Percentiles rank a stretch among this genome's conserved stretches.
phyloP scores from a whole-genome alignment of 2,329 filamentous ascomycete genomes.

The Paecilomyces variotii region DNA sequence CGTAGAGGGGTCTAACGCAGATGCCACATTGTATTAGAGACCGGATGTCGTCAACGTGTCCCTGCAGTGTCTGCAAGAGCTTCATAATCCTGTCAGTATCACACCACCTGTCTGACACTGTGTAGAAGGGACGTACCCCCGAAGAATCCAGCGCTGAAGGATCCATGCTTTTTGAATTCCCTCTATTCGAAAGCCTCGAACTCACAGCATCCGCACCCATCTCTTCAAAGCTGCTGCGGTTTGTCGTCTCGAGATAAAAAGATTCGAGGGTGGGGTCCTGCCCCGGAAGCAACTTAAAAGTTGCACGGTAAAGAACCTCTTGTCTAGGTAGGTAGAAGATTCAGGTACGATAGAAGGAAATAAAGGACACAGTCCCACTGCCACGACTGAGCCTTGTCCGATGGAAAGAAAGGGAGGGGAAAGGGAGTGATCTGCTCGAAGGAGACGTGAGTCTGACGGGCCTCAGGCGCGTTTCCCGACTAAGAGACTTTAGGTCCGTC shows the following conservation, averaged over 20 bases:
- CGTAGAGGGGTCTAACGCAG: conserved; percentile 60
- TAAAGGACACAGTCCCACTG: neutral
- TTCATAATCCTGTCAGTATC: conserved; percentile 7
- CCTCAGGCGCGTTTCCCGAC: neutral
- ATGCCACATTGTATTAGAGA: conserved; percentile 58
- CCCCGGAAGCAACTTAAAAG: neutral
- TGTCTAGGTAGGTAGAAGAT: neutral
- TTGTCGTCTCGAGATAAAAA: neutral
- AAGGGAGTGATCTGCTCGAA: neutral
- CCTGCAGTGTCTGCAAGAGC: conserved; percentile 37
- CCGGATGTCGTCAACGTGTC: conserved; percentile 55
- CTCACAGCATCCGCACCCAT: neutral
- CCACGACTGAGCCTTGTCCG: neutral
- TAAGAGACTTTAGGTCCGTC: neutral
- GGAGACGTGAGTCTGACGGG: neutral
- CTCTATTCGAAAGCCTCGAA: neutral
- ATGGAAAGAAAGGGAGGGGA: neutral
- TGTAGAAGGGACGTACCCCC: neutral
- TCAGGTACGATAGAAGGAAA: neutral
- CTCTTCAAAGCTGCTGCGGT: neutral
- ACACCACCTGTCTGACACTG: neutral
- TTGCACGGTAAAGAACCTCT: neutral
- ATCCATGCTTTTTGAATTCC: conserved; percentile 6
- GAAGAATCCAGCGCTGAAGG: neutral
- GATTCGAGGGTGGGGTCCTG: neutral